Evolutionary conservation across 768 basidiomycete genomes (phyloP).

Genomic region (Pleurotus cornucopiae): DNA sequence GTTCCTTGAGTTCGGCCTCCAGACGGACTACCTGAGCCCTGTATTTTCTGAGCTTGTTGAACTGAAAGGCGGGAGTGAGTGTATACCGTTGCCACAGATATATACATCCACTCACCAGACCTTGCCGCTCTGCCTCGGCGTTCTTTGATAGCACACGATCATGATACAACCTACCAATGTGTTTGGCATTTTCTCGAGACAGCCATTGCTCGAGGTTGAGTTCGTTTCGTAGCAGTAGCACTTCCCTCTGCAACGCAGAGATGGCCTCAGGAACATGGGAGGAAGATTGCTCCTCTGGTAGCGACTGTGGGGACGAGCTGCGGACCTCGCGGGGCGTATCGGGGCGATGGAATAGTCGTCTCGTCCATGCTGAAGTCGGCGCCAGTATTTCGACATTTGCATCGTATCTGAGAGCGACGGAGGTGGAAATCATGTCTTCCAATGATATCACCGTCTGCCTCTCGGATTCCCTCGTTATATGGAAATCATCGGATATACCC

Average conservation of each 20-base stretch:
- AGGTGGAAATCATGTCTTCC: constrained; percentile 72
- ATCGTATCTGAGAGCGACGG: constrained; percentile 69
- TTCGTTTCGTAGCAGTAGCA: constrained; percentile 71
- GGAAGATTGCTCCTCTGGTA: constrained; percentile 9
- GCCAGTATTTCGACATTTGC: constrained; percentile 58
- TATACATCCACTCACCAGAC: constrained; percentile 48
- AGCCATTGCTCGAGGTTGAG: constrained; percentile 85
- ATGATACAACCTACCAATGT: constrained; percentile 77
- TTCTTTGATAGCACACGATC: constrained; percentile 68
- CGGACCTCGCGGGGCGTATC: constrained; percentile 21
- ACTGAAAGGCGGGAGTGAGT: constrained; percentile 34
- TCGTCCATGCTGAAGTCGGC: constrained; percentile 50
- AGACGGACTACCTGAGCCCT: constrained; percentile 62
- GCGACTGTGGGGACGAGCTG: neutral
- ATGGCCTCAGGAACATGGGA: constrained; percentile 61
- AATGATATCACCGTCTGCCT: constrained; percentile 49
- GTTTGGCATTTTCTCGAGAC: constrained; percentile 74
- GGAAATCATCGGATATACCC: neutral
- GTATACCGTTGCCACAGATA: neutral
- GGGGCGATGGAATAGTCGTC: constrained; percentile 34
- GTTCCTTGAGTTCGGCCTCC: constrained; percentile 65
- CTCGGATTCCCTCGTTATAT: constrained; percentile 17
- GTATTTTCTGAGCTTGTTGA: constrained; percentile 79
- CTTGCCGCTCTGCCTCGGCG: constrained; percentile 80
- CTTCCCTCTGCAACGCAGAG: constrained; percentile 68